phyloP scores from a whole-genome alignment of 2,329 filamentous ascomycete species.

The Epicoccum sorghinum region DNA sequence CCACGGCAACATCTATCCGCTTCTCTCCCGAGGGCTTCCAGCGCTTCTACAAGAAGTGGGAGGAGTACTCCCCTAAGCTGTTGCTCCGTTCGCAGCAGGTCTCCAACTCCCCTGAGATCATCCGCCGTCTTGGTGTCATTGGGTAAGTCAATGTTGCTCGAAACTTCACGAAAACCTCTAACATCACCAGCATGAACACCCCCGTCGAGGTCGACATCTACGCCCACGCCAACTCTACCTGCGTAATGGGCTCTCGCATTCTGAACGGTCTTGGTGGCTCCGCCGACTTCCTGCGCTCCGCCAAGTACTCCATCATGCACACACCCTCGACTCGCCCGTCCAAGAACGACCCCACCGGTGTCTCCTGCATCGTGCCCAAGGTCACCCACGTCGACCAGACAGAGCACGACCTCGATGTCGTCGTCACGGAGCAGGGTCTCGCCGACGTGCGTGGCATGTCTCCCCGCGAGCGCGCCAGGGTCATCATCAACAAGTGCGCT shows the following conservation, averaged over 20 bases:
- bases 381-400: conserved; percentile 92
- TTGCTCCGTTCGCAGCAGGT: conserved; percentile 87
- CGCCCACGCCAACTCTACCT: conserved; percentile 89
- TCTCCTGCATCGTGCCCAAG: conserved; percentile 91
- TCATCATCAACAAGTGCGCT: conserved; percentile 86
- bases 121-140: conserved; percentile 83
- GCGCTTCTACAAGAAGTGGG: conserved; percentile 88
- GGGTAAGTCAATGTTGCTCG: conserved; percentile 38
- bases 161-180: background rate
- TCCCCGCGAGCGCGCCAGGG: conserved; percentile 78
- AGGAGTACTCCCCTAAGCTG: conserved; percentile 78
- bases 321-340: conserved; percentile 80
- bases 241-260: conserved; percentile 87
- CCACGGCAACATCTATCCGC: conserved; percentile 86
- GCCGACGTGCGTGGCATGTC: conserved; percentile 84
- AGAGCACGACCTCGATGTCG: conserved; percentile 88
- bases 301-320: conserved; percentile 93
- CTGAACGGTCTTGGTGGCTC: conserved; percentile 83
- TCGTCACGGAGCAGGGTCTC: conserved; percentile 79
- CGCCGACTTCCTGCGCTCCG: conserved; percentile 78
- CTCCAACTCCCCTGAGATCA: conserved; percentile 89
- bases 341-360: conserved; percentile 81
- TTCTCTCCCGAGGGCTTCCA: conserved; percentile 92
- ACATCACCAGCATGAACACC: conserved; percentile 76
- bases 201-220: conserved; percentile 95